Conservation (phyloP, 176 grass and related monocot genomes). For the Ensete ventricosum region DNA sequence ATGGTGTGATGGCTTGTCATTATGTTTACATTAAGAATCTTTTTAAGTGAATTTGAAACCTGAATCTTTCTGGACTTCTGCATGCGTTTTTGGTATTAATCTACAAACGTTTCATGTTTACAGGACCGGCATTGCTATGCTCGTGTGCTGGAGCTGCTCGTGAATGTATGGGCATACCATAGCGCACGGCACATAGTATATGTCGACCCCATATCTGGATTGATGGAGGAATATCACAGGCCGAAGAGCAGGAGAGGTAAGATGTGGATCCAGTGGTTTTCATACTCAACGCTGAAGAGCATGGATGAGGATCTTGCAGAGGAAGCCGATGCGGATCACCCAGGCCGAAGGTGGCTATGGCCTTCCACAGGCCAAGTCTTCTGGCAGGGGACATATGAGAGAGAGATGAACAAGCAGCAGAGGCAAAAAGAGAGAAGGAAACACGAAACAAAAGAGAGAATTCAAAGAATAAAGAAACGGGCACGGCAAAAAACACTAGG, state of each 20-base stretch:
- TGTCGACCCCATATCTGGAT: conserved; percentile 69
- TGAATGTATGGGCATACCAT: conserved; percentile 92
- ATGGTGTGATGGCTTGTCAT: too few relatives aligned
- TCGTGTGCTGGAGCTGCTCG: conserved; percentile 70
- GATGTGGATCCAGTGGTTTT: conserved; percentile 72
- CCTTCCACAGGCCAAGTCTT: conserved; percentile 67
- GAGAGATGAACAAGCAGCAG: conserved; percentile 64
- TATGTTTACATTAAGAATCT: too few relatives aligned
- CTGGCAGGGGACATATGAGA: conserved; percentile 82
- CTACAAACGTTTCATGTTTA: background rate
- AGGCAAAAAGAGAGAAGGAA: conserved; percentile 67
- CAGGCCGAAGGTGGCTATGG: conserved; percentile 63
- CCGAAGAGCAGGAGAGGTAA: conserved; percentile 45
- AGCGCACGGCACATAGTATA: conserved; percentile 68
- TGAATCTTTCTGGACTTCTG: too few relatives aligned
- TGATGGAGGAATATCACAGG: conserved; percentile 71
- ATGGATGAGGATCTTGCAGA: conserved; percentile 96
- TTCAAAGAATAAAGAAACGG: conserved; percentile 68
- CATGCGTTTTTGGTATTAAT: too few relatives aligned
- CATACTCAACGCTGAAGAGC: conserved; percentile 55
- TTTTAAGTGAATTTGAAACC: too few relatives aligned
- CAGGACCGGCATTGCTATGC: conserved; percentile 89
- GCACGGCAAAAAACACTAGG: conserved; percentile 74
- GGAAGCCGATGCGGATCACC: conserved; percentile 51
- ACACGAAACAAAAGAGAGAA: conserved; percentile 70